Conservation (phyloP, 768 basidiomycete genomes). For the Daedaleopsis nitida region DNA sequence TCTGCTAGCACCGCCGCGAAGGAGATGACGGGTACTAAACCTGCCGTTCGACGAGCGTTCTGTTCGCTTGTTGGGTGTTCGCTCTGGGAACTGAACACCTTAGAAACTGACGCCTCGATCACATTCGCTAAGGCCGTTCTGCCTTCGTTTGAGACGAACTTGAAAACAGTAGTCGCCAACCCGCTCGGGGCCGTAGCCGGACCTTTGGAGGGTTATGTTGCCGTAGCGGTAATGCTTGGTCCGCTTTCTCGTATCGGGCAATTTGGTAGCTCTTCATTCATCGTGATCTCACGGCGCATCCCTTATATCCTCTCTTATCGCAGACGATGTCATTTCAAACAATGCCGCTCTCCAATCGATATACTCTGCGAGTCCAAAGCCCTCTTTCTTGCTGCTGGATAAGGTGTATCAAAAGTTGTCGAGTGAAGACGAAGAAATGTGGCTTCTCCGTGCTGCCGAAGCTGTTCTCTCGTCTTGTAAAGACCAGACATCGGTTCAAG, state of each 20-base stretch:
- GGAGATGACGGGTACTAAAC: conserved; percentile 73
- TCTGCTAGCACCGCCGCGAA: conserved; percentile 56
- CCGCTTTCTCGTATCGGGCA: conserved; percentile 51
- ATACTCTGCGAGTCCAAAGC: conserved; percentile 57
- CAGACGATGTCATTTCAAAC: conserved; percentile 50
- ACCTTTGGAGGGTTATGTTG: conserved; percentile 85
- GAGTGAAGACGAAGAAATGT: conserved; percentile 63
- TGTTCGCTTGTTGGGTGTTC: conserved; percentile 62
- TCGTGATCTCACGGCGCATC: conserved; percentile 6
- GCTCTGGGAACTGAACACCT: conserved; percentile 48
- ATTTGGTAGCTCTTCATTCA: conserved; percentile 49
- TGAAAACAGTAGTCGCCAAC: conserved; percentile 67
- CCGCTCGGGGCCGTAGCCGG: conserved; percentile 61
- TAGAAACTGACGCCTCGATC: conserved; percentile 44
- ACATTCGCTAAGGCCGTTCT: conserved; percentile 57
- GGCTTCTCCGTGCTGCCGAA: conserved; percentile 73
- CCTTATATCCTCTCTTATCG: conserved; percentile 19
- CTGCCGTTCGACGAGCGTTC: conserved; percentile 61
- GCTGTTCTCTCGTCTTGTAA: conserved; percentile 50
- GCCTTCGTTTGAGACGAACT: conserved; percentile 64
- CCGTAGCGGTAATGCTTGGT: conserved; percentile 67
- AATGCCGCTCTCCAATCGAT: conserved; percentile 52
- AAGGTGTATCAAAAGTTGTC: conserved; percentile 79
- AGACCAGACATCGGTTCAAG: conserved; percentile 53
- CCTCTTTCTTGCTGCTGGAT: conserved; percentile 86